Conservation (phyloP, 331 rosid species). For the Acacia pycnantha region DNA sequence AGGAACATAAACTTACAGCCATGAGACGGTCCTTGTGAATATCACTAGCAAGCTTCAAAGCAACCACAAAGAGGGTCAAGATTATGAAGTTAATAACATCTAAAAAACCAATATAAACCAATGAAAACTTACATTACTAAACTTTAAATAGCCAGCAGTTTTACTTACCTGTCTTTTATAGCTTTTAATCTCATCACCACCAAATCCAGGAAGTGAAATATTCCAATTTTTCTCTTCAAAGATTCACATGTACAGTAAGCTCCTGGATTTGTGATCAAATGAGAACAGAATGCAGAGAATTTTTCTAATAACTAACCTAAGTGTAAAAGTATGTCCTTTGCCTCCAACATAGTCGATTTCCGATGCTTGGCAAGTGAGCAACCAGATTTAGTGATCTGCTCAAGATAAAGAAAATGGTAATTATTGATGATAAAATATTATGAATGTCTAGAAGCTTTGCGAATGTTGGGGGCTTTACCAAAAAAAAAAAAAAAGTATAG, state of each 20-base stretch:
- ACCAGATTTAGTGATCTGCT: slow-evolving; percentile 84
- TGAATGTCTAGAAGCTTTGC: neutral
- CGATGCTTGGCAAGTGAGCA: slow-evolving; percentile 95
- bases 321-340: slow-evolving; percentile 90
- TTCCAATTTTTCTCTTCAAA: slow-evolving; percentile 85
- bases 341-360: slow-evolving; percentile 80
- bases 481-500: neutral
- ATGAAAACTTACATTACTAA: slow-evolving; percentile 16
- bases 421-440: neutral
- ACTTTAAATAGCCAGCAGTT: slow-evolving; percentile 17
- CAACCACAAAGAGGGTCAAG: slow-evolving; percentile 33
- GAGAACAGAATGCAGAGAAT: neutral
- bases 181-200: slow-evolving; percentile 89
- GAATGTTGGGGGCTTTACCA: neutral
- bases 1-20: slow-evolving; percentile 58
- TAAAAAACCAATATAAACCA: slow-evolving; percentile 1
- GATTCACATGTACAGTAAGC: slow-evolving; percentile 25
- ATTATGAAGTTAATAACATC: neutral
- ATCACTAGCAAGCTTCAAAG: slow-evolving; percentile 67
- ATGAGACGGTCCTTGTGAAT: slow-evolving; percentile 91
- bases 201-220: slow-evolving; percentile 89
- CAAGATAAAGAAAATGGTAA: slow-evolving; percentile 21
- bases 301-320: slow-evolving; percentile 63
- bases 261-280: slow-evolving; percentile 1
- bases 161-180: slow-evolving; percentile 68